These are phyloP conservation scores for Lagenidium giganteum DNA, from an alignment of 352 stramenopile genomes.

Conservation along the genomic window DNA sequence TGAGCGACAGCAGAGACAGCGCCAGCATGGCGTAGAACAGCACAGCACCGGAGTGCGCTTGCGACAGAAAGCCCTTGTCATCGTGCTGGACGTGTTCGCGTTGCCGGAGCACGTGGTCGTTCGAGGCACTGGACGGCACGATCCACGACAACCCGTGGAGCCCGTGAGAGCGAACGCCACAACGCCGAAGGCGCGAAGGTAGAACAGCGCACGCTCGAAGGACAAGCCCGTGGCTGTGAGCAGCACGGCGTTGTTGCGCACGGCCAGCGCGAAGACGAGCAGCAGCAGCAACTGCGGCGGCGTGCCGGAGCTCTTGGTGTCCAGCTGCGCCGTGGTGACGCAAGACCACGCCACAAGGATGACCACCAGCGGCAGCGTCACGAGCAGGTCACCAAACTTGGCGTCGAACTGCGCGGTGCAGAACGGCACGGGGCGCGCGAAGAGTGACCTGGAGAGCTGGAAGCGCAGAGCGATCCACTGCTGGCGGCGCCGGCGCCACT, in stretches of 20 bases:
- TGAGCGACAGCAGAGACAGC: conserved; percentile 30
- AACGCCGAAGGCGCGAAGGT: conserved; percentile 37
- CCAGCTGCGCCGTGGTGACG: conserved; percentile 14
- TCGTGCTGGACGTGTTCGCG: too few species aligned
- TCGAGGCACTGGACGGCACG: too few species aligned
- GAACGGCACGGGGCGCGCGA: conserved; percentile 24
- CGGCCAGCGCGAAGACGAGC: conserved; percentile 29
- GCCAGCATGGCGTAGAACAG: conserved; percentile 25
- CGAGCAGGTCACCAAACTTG: conserved; percentile 31
- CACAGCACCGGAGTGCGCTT: conserved; percentile 11
- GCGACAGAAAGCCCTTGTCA: too few species aligned
- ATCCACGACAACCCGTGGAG: conserved; percentile 40
- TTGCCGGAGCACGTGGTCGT: too few species aligned
- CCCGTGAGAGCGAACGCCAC: conserved; percentile 25
- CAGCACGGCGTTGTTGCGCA: conserved; percentile 49
- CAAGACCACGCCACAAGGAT: conserved; percentile 14
- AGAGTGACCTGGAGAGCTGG: conserved; percentile 22
- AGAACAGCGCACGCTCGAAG: conserved; percentile 44
- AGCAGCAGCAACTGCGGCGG: conserved; percentile 24
- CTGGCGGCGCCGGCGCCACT: too few species aligned
- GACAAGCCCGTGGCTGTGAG: conserved; percentile 33
- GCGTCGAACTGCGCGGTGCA: conserved; percentile 21
- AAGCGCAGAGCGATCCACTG: conserved; percentile 28
- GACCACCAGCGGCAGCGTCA: conserved; percentile 19
- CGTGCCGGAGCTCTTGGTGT: conserved; percentile 13